A percentile compares a stretch with the other conserved stretches of the same genome.
Conservation (phyloP, 805 yeast species). For the Ascoidea tarda region DNA sequence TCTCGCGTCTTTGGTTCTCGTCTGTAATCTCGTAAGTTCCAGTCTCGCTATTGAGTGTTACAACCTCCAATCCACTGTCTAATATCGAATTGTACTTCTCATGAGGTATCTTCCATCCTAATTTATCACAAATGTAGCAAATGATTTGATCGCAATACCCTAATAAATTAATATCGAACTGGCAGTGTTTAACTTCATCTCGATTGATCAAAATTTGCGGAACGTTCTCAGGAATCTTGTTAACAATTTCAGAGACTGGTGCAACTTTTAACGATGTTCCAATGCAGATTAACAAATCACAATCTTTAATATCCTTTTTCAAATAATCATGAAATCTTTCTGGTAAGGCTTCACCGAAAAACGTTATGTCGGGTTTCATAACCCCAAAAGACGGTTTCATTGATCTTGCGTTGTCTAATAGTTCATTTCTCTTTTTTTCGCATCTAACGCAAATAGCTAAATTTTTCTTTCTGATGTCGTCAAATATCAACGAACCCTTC, state of each 20-base stretch:
- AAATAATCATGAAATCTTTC: conserved; percentile 45
- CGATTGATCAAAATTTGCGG: conserved; percentile 75
- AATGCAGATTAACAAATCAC: conserved; percentile 72
- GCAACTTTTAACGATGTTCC: conserved; percentile 90
- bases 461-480: conserved; percentile 39
- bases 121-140: conserved; percentile 39
- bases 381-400: conserved; percentile 46
- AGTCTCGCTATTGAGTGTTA: conserved; percentile 15
- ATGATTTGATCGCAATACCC: conserved; percentile 82
- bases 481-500: conserved; percentile 51
- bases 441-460: conserved; percentile 69
- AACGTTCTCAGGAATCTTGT: conserved; percentile 50
- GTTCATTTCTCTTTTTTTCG: conserved; percentile 24
- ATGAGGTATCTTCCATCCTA: conserved; percentile 52
- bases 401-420: conserved; percentile 14
- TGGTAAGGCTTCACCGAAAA: conserved; percentile 81
- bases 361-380: conserved; percentile 85
- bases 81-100: conserved; percentile 26
- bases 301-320: conserved; percentile 42
- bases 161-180: conserved; percentile 62
- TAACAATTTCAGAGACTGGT: conserved; percentile 83
- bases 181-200: conserved; percentile 61
- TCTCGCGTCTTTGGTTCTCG: conserved; percentile 13
- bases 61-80: conserved; percentile 18
- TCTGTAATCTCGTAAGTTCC: conserved; percentile 24